Base-by-base conservation (phyloP, 2,329 filamentous ascomycete species). In the Tolypocladium nubicola region DNA sequence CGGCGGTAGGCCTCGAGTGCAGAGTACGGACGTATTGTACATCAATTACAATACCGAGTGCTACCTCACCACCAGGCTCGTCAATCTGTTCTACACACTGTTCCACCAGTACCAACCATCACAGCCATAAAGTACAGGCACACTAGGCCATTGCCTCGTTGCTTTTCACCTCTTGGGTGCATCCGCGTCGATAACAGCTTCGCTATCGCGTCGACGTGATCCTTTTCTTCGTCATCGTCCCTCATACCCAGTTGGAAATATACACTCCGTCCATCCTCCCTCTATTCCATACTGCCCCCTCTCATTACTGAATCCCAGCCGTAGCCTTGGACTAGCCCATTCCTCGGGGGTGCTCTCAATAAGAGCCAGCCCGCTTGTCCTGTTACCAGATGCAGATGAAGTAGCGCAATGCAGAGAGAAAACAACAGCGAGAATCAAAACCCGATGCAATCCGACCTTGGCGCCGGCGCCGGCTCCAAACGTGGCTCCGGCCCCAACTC, bases 401-500 rank as follows among this genome's bases (percentile, higher is more conserved):
- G 58, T 58, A 58, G 54, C 58, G 55, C 56, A 58, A 62, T 62
- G 62, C 62, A 56, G 61, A 59, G 55, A 58, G 54, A 58, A 56
- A 60, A 63, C 53, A 61, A 55, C 47, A 57, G 53, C 40, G 43
- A 58, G 52, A 59, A 56, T 41, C 43, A 58, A 58, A 60, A 59
- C 57, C 52, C 53, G 58, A 64, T 62, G 60, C 57, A 61, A 58
- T 57, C 59, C 50, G 43, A 60, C 62, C 49, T 60, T 57, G 60
- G 56, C 58, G 62, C 63, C 61, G 55, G 57, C 54, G 57, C 56
- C 60, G 59, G 57, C 59, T 58, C 61, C 66, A 66, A 66, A 67
- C 64, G 64, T 66, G 65, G 70, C 66, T 63, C 67, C 64, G 64
- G 63, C 65, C 65, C 66, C 62, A 66, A 69, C 64, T 65, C 67